Base-by-base conservation (phyloP, 768 basidiomycete species). In the Termitomyces sp. region DNA sequence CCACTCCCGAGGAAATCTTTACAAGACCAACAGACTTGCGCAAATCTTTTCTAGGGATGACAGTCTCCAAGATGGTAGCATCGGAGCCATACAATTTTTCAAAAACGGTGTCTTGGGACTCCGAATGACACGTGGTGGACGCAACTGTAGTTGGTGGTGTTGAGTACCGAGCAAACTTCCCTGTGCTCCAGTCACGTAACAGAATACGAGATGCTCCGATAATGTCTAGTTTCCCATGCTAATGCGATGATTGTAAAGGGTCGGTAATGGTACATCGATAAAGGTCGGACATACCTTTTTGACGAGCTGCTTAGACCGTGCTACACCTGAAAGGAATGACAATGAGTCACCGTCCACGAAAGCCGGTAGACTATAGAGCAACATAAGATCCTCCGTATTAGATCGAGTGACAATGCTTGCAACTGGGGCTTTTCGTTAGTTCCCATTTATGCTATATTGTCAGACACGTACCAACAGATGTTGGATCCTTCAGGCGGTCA, bases 351-450 rank as follows among this genome's bases (percentile, higher is more conserved):
- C 85, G 44, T 76, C 75, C 9, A 79, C 61, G 68, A 95, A 94
- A 8, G 87, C 90, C 3, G 94, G 90, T 14, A 94, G 75, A 61
- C 80, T 85, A 73, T 95, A 96, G 48, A 85, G 73, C n/a, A 96
- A 71, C 89, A 95, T 94, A 41, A 97, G 76, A 68, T 96, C 94
- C 66, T 94, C 87, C 32, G 79, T 71, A 62, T 81, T 82, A 2
- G 89, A 83, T 27, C 83, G 81, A 37, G 80, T 68, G 23, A 94
- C 77, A 57, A 97, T 81, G 60, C 88, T 79, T 17, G 78, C 70
- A 54, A 89, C 91, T 90, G 59, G 21, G 42, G 52, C 59, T 51
- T 47, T 41, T 47, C 48, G 56, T 64, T 30, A 44, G 30, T 17
- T 61, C 56, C 43, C 55, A 55, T 61, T 39, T 41, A 34, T 10